Evolutionary conservation across 2,329 filamentous ascomycete species (phyloP).

Genomic region (Fusarium solani-melongenae): DNA sequence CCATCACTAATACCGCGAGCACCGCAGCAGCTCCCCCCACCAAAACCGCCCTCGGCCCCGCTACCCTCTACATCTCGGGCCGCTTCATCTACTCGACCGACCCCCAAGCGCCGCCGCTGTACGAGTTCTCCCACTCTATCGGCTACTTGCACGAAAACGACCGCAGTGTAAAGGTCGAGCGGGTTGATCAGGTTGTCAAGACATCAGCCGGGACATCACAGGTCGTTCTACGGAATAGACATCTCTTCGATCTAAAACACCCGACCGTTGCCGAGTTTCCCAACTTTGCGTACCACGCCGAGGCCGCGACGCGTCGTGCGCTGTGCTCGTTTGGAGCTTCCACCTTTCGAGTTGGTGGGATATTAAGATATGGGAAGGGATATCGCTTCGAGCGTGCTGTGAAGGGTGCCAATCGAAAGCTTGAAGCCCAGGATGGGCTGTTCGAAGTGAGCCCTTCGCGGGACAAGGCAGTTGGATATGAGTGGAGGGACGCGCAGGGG

Average conservation of each 20-base stretch:
- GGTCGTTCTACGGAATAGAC: conserved; percentile 44
- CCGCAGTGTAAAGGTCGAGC: conserved; percentile 45
- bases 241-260: conserved; percentile 51
- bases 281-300: conserved; percentile 48
- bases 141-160: conserved; percentile 48
- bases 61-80: conserved; percentile 47
- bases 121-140: conserved; percentile 51
- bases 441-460: conserved; percentile 45
- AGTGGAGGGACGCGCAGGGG: conserved; percentile 47
- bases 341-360: conserved; percentile 35
- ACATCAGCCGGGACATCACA: conserved; percentile 37
- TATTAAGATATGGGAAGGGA: conserved; percentile 38
- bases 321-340: conserved; percentile 46
- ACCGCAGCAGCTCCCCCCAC: conserved; percentile 13
- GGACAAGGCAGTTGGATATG: conserved; percentile 42
- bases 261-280: conserved; percentile 42
- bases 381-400: conserved; percentile 46
- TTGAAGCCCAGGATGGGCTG: conserved; percentile 39
- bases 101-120: conserved; percentile 45
- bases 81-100: conserved; percentile 49
- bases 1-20: conserved; percentile 7
- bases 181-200: conserved; percentile 46
- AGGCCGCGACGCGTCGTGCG: conserved; percentile 44
- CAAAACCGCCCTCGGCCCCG: conserved; percentile 40
- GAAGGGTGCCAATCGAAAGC: conserved; percentile 36